These are phyloP conservation scores for Euphorbia lathyris DNA, from an alignment of 345 rosid species.

Conservation along the genomic window DNA sequence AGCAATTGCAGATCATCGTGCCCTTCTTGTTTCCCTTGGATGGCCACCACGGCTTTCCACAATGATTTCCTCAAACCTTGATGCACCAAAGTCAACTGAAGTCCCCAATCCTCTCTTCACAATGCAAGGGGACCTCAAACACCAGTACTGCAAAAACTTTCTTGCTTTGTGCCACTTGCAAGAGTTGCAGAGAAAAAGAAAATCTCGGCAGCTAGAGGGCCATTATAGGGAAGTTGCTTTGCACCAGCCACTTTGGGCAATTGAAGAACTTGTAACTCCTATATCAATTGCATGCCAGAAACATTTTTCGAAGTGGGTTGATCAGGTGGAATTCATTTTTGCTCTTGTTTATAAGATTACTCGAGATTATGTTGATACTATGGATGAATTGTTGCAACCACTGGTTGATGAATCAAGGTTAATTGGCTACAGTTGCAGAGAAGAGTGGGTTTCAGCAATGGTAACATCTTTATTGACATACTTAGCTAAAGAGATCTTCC, in stretches of 20 bases:
- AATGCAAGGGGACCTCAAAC: constrained; percentile 72
- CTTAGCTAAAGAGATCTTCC: constrained; percentile 76
- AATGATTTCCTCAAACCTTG: constrained; percentile 47
- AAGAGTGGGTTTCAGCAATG: constrained; percentile 97
- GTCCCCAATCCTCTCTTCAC: constrained; percentile 70
- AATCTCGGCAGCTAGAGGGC: constrained; percentile 77
- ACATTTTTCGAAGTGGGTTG: constrained; percentile 76
- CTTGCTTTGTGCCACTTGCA: constrained; percentile 77
- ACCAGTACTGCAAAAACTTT: constrained; percentile 68
- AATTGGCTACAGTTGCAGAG: constrained; percentile 89
- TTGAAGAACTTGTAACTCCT: constrained; percentile 94
- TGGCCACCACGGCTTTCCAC: constrained; percentile 91
- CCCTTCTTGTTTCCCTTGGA: constrained; percentile 74
- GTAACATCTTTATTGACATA: constrained; percentile 65
- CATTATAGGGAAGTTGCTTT: constrained; percentile 55
- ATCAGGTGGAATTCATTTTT: constrained; percentile 81
- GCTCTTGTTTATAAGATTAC: constrained; percentile 84
- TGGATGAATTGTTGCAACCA: constrained; percentile 95
- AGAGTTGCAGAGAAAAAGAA: constrained; percentile 78
- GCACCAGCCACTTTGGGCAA: constrained; percentile 92
- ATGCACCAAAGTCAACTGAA: constrained; percentile 42
- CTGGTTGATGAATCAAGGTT: constrained; percentile 87
- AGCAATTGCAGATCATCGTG: constrained; percentile 79
- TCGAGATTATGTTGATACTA: constrained; percentile 75
- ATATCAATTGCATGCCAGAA: constrained; percentile 64